Base-by-base conservation (phyloP, 1,284 basidiomycete species). In the Pyrrhoderma lamaoense region DNA sequence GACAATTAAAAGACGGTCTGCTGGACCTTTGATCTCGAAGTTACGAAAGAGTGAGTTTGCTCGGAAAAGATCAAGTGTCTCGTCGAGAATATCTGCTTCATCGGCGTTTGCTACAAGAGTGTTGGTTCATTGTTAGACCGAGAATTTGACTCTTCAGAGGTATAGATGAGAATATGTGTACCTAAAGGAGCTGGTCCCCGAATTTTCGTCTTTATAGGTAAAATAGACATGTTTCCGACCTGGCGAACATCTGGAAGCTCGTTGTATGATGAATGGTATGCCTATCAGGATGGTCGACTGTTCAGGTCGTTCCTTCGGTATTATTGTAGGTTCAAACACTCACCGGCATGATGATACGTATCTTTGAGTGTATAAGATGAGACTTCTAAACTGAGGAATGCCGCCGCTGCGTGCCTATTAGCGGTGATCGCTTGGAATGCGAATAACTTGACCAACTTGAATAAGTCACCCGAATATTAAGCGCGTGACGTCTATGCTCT, bases 41-140 rank as follows among this genome's bases (percentile, higher is more conserved):
- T 99, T 99, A 64, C 96, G 88, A 73, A 99, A 99, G 56, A 99
- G 85, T 43, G 93, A 96, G 72, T 99, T 99, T 64, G 96, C 94
- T 47, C 96, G 88, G 74, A 99, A 99, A 53, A 99, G 83, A 71
- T 97, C 92, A 49, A 99, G 76, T 2, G 93, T 85, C 72, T 99
- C 96, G 68, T 98, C 94, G 59, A 99, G 80, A 61, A 99, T 93
- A 68, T 99, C 96, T 38, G 82, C 77, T 56, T 83, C 74, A 9
- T 79, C 77, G 0, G 83, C 75, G 66, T 95, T 90, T 59, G 88
- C 91, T 84, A 60, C 38, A 40, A 38, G 42, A 47, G 42, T 31
- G 39, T 38, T 48, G 37, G 22, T 34, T 31, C 27, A 31, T 31
- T 5, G 27, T n/a, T n/a, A n/a, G n/a, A n/a, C n/a, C n/a, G 27